phyloP scores from a whole-genome alignment of 2,329 filamentous ascomycete genomes.

The Calonectria multiphialidica region DNA sequence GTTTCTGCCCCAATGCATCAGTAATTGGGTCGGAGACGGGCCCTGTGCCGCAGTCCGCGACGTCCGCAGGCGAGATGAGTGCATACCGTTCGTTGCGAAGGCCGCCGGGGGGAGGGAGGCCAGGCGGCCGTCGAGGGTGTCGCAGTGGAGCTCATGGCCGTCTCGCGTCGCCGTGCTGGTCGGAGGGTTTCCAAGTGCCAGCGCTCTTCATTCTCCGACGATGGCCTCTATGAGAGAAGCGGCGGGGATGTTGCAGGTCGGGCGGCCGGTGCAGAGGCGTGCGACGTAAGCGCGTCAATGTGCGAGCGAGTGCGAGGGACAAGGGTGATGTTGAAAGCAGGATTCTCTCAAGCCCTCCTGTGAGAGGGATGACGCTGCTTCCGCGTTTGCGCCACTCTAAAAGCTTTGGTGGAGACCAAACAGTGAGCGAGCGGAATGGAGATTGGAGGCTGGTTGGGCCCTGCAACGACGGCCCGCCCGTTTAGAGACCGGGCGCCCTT shows the following conservation, averaged over 20 bases:
- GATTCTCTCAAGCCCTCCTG: background rate
- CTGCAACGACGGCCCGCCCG: background rate
- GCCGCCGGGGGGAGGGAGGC: constrained; percentile 58
- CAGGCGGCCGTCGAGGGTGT: constrained; percentile 49
- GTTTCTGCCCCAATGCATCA: constrained; percentile 63
- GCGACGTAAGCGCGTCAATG: background rate
- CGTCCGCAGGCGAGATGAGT: background rate
- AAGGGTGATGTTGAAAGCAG: background rate
- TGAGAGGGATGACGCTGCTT: constrained; percentile 16
- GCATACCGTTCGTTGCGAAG: constrained; percentile 61
- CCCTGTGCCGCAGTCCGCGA: background rate
- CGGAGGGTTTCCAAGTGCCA: constrained; percentile 32
- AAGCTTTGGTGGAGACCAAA: constrained; percentile 17
- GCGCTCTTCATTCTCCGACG: constrained; percentile 39
- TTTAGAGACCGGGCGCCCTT: background rate
- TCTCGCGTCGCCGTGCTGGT: constrained; percentile 50
- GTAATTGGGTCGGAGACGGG: background rate
- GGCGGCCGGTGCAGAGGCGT: background rate
- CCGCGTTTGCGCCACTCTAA: constrained; percentile 12
- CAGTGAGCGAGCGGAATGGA: background rate
- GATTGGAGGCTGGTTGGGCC: constrained; percentile 8
- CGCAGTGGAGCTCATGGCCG: constrained; percentile 54
- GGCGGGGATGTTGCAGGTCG: constrained; percentile 1
- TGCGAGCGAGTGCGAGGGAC: background rate
- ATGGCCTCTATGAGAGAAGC: constrained; percentile 33